Conservation (phyloP, 805 yeast genomes). For the Ogataea dorogensis region DNA sequence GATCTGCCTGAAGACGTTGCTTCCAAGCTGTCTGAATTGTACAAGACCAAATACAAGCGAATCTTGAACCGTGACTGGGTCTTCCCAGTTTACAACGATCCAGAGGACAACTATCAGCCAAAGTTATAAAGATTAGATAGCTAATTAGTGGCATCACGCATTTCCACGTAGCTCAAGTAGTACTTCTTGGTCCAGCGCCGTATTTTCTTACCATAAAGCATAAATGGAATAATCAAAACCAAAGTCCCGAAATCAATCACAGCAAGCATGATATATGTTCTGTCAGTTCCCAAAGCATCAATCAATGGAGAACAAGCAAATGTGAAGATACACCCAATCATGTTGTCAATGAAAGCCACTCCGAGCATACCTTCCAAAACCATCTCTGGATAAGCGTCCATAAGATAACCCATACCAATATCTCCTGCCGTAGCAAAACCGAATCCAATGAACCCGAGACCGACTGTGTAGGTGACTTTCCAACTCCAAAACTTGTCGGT, state of each 20-base stretch:
- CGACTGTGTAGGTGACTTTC: conserved; percentile 52
- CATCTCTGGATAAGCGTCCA: conserved; percentile 70
- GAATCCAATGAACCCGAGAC: conserved; percentile 63
- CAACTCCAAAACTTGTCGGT: conserved; percentile 54
- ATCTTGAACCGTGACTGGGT: conserved; percentile 21
- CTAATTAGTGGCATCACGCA: conserved; percentile 42
- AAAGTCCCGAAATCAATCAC: conserved; percentile 56
- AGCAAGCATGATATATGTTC: conserved; percentile 61
- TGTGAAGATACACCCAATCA: conserved; percentile 64
- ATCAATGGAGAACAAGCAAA: conserved; percentile 64
- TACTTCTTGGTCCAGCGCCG: conserved; percentile 54
- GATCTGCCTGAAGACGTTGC: conserved; percentile 37
- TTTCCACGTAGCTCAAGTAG: conserved; percentile 53
- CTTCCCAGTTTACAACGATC: conserved; percentile 23
- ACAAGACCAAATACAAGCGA: conserved; percentile 17
- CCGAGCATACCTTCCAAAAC: conserved; percentile 72
- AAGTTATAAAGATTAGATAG: neutral
- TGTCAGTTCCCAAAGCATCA: conserved; percentile 52
- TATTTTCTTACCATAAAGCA: conserved; percentile 32
- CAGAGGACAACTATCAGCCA: conserved; percentile 10
- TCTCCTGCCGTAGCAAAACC: conserved; percentile 74
- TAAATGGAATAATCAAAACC: conserved; percentile 48
- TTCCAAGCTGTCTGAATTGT: conserved; percentile 12
- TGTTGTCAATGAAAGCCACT: conserved; percentile 61
- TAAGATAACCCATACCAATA: conserved; percentile 62